Evolutionary conservation across 768 basidiomycete genomes (phyloP).

Genomic region (Macrolepiota fuliginosa): DNA sequence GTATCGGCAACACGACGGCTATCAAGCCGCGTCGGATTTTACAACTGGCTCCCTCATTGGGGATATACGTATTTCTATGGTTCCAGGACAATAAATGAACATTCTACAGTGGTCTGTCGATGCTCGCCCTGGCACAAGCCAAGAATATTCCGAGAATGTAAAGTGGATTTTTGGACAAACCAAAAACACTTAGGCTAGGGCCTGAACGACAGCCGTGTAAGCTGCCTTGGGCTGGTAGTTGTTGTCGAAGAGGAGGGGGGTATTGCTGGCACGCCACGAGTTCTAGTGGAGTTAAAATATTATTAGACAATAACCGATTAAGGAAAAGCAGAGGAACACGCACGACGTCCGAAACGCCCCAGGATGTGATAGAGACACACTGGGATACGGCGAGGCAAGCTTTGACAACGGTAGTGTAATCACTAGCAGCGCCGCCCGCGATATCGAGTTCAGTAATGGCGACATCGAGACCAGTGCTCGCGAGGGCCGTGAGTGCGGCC

Average conservation of each 20-base stretch:
- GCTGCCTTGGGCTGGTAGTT: constrained; percentile 46
- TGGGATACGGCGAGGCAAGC: constrained; percentile 40
- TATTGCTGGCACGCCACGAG: constrained; percentile 43
- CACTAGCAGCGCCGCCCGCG: constrained; percentile 31
- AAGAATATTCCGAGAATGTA: too few relatives aligned
- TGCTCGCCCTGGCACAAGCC: too few relatives aligned
- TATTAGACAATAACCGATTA: background rate
- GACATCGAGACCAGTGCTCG: constrained; percentile 40
- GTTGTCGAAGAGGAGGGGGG: constrained; percentile 42
- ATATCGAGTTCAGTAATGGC: constrained; percentile 50
- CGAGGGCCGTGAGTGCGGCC: constrained; percentile 41
- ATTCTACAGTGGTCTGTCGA: too few relatives aligned
- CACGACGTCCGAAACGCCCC: constrained; percentile 46
- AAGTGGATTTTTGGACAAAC: too few relatives aligned
- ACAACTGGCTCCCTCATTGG: too few relatives aligned
- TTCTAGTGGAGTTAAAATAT: constrained; percentile 24
- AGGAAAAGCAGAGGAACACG: constrained; percentile 8
- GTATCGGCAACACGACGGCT: too few relatives aligned
- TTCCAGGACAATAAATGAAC: too few relatives aligned
- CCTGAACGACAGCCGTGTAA: constrained; percentile 28
- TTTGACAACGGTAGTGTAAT: constrained; percentile 42
- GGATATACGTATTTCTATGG: too few relatives aligned
- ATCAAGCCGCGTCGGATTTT: too few relatives aligned
- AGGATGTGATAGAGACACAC: constrained; percentile 46
- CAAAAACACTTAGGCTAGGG: background rate